Evolutionary conservation across 352 stramenopile species (phyloP), one percentile per base, ranked within the genome.

Genomic region (Pythium sp.): DNA sequence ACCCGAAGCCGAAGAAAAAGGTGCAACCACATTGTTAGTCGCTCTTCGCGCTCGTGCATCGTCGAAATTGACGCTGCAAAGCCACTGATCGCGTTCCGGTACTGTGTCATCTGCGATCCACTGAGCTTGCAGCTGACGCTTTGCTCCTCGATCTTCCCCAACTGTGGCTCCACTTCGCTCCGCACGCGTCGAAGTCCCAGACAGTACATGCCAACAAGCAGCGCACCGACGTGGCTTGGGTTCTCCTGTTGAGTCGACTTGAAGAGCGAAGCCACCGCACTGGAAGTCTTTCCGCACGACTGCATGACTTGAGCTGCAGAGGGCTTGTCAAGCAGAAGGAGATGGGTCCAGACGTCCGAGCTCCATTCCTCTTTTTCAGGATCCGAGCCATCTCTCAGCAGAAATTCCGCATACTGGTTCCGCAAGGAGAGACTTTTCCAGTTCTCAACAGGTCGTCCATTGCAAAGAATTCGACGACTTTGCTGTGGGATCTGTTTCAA

Each of bases 71-170:
- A 80, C 15, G 82, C 69, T 1, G 73, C 74, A 64, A 95, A 95
- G 1, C 75, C 76, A 12, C 64, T 76, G 22, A 92, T 65, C 12
- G 74, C 80, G 56, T 84, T 86, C 30, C 79, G 84, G 55, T 95
- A 95, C 69, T 94, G 86, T 1, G 72, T 77, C 28, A 63, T 71
- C 68, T 95, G 87, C 0, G 83, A 90, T 9, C 61, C 22, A 43
- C 72, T 86, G 41, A 86, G 70, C 12, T 58, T 58, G 36, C 83
- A 93, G 22, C 79, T 80, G n/a, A 95, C 54, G 58, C 84, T 95
- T 34, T 89, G 81, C 68, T 95, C 87, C 70, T 95, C 86, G 18
- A 95, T 75, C 51, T 94, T 94, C 51, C 87, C 83, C 14, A 95
- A 63, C 53, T 95, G 73, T 8, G 77, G 46, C 60, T 95, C 86